Evolutionary conservation across 106 monocot species (phyloP).

Genomic region (Allium fistulosum): DNA sequence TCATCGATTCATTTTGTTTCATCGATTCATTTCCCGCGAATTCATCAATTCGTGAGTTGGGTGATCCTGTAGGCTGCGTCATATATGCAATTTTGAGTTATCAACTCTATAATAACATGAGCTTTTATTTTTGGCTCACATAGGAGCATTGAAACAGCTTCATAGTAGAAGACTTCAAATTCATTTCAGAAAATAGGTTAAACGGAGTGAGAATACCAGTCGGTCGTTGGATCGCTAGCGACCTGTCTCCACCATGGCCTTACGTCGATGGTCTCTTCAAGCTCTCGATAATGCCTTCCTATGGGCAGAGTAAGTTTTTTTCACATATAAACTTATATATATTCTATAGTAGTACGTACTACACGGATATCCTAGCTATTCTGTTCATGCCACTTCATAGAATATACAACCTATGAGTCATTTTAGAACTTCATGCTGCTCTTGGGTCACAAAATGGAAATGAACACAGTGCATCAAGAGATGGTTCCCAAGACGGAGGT

Average conservation of each 20-base stretch:
- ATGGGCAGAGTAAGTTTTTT: conserved; percentile 50
- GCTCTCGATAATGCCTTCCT: conserved; percentile 59
- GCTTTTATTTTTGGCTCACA: no score
- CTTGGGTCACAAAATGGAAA: conserved; percentile 54
- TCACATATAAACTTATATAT: no score
- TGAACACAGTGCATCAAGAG: conserved; percentile 29
- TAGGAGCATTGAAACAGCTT: conserved; percentile 30
- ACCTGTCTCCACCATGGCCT: conserved; percentile 41
- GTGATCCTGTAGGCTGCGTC: no score
- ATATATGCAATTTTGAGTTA: no score
- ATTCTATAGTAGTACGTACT: no score
- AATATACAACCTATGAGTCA: no score
- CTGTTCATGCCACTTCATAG: no score
- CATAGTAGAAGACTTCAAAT: conserved; percentile 59
- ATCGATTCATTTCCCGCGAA: no score
- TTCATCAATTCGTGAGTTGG: no score
- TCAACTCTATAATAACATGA: conserved; percentile 32
- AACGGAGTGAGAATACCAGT: conserved; percentile 68
- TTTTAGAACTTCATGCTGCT: conserved; percentile 30
- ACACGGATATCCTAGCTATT: no score
- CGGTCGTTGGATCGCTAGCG: conserved; percentile 59
- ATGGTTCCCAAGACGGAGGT: conserved; percentile 12
- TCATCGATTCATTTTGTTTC: no score
- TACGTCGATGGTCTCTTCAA: conserved; percentile 52
- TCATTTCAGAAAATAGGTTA: conserved; percentile 36